Base-by-base conservation (phyloP, 768 basidiomycete species). In the Podaxis pistillaris region DNA sequence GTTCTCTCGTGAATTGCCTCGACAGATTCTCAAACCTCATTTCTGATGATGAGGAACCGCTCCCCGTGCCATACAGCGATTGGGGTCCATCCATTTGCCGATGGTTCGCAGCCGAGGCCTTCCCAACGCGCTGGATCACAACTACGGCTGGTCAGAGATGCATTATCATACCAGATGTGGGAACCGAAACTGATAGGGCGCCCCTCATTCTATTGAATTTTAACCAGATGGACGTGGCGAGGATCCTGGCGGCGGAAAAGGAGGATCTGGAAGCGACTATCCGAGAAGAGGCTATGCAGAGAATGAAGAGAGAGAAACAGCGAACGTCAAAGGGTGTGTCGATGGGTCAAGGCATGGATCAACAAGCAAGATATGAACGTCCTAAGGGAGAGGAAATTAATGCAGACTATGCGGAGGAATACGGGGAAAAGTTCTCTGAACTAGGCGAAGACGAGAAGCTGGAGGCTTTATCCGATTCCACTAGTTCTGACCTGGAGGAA, bases 101-200 rank as follows among this genome's bases (percentile, higher is more conserved):
- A n/a, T 76, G 76, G 74, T 68, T 78, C 37, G 65, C 68, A 15
- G 62, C 71, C 17, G 69, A 73, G 8, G 56, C 58, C 6, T 59
- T 70, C 46, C 68, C 74, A 0, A 78, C 74, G 2, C 67, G 74
- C 4, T 79, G 78, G 79, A 77, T 79, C 26, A 78, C 78, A 22
- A 78, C 76, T 0, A 72, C 73, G 17, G 68, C 69, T 36, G 76
- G 75, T 0, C 73, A 77, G 64, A 65, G 78, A 11, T 74, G 70
- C 37, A 73, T 73, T 3, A 59, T 71, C 15, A 69, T 71, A 13
- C 51, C 61, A 15, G 63, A 65, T 13, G 58, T 62, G n/a, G 64
- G 41, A 30, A 24, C 15, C 17, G 61, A 57, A 4, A 19, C 13
- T 30, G 44, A 15, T 13, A 63, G 19, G n/a, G 52, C 63, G 44